Conservation (phyloP, 1,284 basidiomycete genomes). For the Thecaphora thlaspeos region DNA sequence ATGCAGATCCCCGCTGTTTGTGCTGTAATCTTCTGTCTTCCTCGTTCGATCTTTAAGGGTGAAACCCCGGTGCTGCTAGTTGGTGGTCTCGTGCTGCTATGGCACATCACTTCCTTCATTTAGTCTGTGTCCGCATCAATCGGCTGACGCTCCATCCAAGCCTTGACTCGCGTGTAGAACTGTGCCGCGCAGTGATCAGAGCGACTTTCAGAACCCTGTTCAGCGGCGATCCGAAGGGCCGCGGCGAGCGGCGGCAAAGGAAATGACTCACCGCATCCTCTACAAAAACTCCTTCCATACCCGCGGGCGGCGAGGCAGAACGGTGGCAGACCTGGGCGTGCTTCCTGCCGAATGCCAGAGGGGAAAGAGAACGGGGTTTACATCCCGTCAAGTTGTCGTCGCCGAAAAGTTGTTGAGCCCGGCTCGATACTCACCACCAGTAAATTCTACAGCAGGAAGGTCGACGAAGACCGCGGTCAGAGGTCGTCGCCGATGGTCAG, state of each 20-base stretch:
- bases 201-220: too few species aligned
- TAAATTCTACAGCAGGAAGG: slow-evolving; percentile 26
- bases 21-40: too few species aligned
- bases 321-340: slow-evolving; percentile 30
- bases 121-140: neutral
- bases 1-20: too few species aligned
- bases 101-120: neutral
- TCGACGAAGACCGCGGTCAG: too few species aligned
- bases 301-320: slow-evolving; percentile 2
- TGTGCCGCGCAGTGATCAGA: neutral
- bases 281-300: slow-evolving; percentile 14
- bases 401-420: too few species aligned
- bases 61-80: too few species aligned
- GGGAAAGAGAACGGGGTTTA: too few species aligned
- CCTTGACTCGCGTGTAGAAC: neutral
- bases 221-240: too few species aligned
- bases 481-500: too few species aligned
- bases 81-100: too few species aligned
- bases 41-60: too few species aligned
- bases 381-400: too few species aligned
- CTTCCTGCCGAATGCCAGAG: slow-evolving; percentile 6
- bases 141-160: neutral
- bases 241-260: neutral
- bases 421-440: slow-evolving; percentile 27
- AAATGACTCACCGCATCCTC: slow-evolving; percentile 4